These are phyloP conservation scores for Rutstroemia sp. DNA, from an alignment of 2,329 filamentous ascomycete genomes.

Conservation along the genomic window DNA sequence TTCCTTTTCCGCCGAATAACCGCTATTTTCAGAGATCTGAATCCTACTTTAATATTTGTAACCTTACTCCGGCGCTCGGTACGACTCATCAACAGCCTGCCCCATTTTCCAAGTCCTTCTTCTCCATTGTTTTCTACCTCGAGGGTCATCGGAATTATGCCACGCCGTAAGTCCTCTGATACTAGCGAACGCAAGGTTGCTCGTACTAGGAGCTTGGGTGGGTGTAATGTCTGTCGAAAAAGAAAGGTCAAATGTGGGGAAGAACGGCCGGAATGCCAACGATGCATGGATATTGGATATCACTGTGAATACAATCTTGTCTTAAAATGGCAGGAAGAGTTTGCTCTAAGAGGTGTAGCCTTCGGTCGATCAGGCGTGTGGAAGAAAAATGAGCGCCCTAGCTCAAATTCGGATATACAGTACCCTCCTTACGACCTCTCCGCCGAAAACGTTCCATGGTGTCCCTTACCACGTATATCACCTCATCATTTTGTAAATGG, in stretches of 20 bases:
- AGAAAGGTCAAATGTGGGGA: neutral
- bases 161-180: neutral
- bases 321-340: no score
- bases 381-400: no score
- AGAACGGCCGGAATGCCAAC: neutral
- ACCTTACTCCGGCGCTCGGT: neutral
- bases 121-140: neutral
- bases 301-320: no score
- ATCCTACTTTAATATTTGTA: neutral
- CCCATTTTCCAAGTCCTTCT: neutral
- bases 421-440: no score
- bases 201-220: neutral
- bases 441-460: no score
- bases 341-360: no score
- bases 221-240: neutral
- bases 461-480: no score
- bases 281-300: no score
- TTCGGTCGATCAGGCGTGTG: no score
- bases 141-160: neutral
- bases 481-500: no score
- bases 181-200: neutral
- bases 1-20: no score
- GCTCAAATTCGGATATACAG: no score
- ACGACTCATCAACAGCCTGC: neutral
- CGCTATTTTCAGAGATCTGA: neutral